Base-by-base conservation (phyloP, 805 yeast species). In the Barnettozyma populi region DNA sequence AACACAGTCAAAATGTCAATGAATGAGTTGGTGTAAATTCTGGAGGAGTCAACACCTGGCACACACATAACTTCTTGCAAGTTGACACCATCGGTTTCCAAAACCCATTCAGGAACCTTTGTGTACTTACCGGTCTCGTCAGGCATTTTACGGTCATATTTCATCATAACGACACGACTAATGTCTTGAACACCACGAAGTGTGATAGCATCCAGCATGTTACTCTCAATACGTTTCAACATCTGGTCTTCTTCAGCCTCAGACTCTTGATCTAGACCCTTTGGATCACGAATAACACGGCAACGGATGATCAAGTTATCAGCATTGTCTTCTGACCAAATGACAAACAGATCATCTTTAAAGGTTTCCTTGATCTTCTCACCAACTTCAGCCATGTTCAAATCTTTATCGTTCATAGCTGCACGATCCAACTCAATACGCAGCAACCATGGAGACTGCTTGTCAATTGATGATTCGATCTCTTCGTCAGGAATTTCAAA, bases 321-420 rank as follows among this genome's bases (percentile, higher is more conserved):
- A 40, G 97, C 97, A 62, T 94, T 92, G 74, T 94, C 99, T 75
- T 95, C 99, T 42, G 97, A 89, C 98, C 99, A 94, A 62, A 94
- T 94, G 36, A 94, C 96, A 62, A 92, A 94, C 70, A 94, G 72
- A 69, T 94, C 99, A 59, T 90, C 95, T 46, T 90, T 95, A 67
- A 94, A 94, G 53, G 87, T 84, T 63, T 87, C 90, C 54, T 90
- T 84, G 52, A 94, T 94, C 74, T 85, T 90, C 59, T 90, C 95
- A 24, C 99, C 97, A 48, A 94, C 98, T 72, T 94, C 97, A 55
- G 95, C 87, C 97, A 95, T 94, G 5, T 96, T 88, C 65, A 94
- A 78, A 68, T 94, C 97, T 69, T 94, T 90, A 73, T 94, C 99
- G 62, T 92, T 84, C 97, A 94, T 90, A 71, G 92, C 92, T 35